Evolutionary conservation across 345 rosid genomes (phyloP), one percentile per base, ranked within the genome.

Genomic region (Salix exigua): DNA sequence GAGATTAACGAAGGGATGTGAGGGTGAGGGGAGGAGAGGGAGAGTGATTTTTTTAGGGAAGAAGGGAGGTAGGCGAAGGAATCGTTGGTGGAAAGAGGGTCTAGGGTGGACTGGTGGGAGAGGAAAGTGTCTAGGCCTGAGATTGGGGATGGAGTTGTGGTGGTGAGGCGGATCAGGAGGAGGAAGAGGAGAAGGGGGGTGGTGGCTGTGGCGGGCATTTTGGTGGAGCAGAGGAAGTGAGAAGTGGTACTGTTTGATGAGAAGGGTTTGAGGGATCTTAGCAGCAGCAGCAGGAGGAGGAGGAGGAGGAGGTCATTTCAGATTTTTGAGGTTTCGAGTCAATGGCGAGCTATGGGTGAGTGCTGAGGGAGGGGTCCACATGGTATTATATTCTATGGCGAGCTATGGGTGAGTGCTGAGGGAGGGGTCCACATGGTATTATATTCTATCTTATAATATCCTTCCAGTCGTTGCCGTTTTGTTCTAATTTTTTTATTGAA

Each of bases 51-150:
- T 66, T 74, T 78, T 50, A 82, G 73, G 62, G 84, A 65, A 23
- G 73, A 69, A 33, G 84, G 76, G 37, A 82, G 76, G 38, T 69
- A 69, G 21, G 25, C 6, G 75, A 77, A 82, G 28, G 81, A 28
- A 78, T 93, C 97, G 76, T 93, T 96, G 26, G 84, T 64, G 46
- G 94, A 86, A 53, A 83, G 87, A 12, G 92, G 95, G 81, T 96
- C 97, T 53, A 78, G 31, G 40, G 82, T 66, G 55, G 73, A 82
- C 67, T 74, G 81, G 2, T 74, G 73, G 16, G 78, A 68, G 21
- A 82, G 82, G 76, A 78, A 82, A 21, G 81, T 26, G 84, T 82
- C 84, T 3, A 82, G 71, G 25, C 84, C 84, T n/a, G 79, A 73
- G 44, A 78, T 71, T 13, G 79, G 76, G 10, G 76, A 18, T 6